These are phyloP conservation scores for Musa itinerans DNA, from an alignment of 176 grass and related monocot genomes.

Conservation along the genomic window DNA sequence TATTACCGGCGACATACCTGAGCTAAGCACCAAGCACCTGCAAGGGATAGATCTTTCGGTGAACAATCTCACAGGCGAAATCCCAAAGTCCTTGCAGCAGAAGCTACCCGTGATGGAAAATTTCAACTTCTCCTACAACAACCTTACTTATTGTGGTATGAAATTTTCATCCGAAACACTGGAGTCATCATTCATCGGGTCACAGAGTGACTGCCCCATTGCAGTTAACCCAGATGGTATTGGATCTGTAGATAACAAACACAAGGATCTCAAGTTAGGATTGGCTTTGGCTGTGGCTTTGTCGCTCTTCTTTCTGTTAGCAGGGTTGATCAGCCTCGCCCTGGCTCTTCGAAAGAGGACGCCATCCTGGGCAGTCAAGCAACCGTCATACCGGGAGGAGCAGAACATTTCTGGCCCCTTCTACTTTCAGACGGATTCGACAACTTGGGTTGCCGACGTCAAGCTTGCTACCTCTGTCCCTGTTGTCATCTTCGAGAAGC, in stretches of 20 bases:
- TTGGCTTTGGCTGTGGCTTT: constrained; percentile 47
- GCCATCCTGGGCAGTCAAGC: constrained; percentile 47
- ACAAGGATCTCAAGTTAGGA: constrained; percentile 38
- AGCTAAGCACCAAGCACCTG: constrained; percentile 40
- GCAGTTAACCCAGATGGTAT: constrained; percentile 59
- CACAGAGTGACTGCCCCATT: constrained; percentile 82
- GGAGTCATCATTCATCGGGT: constrained; percentile 54
- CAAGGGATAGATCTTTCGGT: constrained; percentile 66
- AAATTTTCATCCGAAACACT: constrained; percentile 46
- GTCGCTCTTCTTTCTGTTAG: constrained; percentile 44
- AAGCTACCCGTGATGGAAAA: constrained; percentile 39
- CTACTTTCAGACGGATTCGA: constrained; percentile 75
- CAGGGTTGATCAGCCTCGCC: constrained; percentile 47
- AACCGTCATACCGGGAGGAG: constrained; percentile 56
- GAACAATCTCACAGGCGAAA: constrained; percentile 90
- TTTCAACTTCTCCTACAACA: constrained; percentile 99
- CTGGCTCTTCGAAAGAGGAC: constrained; percentile 30
- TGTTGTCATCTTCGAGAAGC: constrained; percentile 94
- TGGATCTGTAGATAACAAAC: constrained; percentile 25
- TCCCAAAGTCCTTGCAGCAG: constrained; percentile 63
- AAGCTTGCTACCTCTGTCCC: constrained; percentile 83
- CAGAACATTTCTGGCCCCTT: constrained; percentile 64
- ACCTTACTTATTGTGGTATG: constrained; percentile 73
- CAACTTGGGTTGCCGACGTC: constrained; percentile 85
- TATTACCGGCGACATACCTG: constrained; percentile 51